Base-by-base conservation (phyloP, 192 early-diverging fungal genomes). In the Entomortierella chlamydospora region DNA sequence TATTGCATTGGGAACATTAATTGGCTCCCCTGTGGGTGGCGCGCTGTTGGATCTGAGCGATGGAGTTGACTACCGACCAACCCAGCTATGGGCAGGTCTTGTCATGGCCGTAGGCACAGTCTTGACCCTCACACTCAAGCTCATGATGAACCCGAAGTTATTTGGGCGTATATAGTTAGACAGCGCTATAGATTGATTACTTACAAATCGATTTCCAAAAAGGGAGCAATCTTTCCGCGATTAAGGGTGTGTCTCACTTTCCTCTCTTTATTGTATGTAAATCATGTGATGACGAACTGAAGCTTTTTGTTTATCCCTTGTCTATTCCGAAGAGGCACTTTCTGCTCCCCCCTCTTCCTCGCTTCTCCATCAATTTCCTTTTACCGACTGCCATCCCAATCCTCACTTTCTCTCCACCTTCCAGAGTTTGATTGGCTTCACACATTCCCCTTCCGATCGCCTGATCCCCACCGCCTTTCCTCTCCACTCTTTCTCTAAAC, bases 1-100 rank as follows among this genome's bases (percentile, higher is more conserved):
- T 3, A 81, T 83, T 54, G 85, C 86, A 61, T 47, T 61, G 2
- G 87, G 87, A n/a, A 82, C 84, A 1, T 70, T 89, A 41, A 61
- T 86, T 13, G 87, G 87, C 4, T 81, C 84, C 1, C 87, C 86
- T 1, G 81, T 83, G 10, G 83, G 84, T 4, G 81, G 87, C 11
- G 86, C 84, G 1, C 76, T 89, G 29, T 56, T 89, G 55, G 87
- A 89, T 61, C 28, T 70, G 33, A 70, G 74, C 26, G 12, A 59
- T 1, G 66, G 74, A 7, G 25, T 42, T 22, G 42, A 78, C 49
- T 78, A 78, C 30, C 41, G 28, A 4, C 74, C 74, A 25, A 7
- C 69, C 20, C 74, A 64, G 30, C 45, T 78, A 2, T 78, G 67
- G 67, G 67, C 61, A 26, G 74, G 74, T 11, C 15, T 70, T 0